Evolutionary conservation across 495 filamentous ascomycete genomes (phyloP).

Genomic region (Lasiosphaeria hispida): DNA sequence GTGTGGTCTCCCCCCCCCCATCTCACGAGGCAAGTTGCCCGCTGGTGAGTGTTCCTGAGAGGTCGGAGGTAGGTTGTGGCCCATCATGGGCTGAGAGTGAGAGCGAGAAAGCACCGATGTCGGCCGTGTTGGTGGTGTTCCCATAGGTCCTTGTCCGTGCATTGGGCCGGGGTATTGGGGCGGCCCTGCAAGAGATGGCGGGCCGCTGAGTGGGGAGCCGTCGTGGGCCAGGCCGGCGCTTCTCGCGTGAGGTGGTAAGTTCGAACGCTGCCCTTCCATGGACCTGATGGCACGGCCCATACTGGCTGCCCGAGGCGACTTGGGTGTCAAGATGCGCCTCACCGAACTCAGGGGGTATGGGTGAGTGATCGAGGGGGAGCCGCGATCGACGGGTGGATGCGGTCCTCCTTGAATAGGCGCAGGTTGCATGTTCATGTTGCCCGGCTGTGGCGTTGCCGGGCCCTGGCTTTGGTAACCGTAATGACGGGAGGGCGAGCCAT

Average conservation of each 20-base stretch:
- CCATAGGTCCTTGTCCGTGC: constrained; percentile 24
- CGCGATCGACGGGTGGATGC: constrained; percentile 31
- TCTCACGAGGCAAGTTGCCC: constrained; percentile 18
- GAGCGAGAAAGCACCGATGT: constrained; percentile 36
- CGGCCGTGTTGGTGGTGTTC: constrained; percentile 33
- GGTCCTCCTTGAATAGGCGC: constrained; percentile 30
- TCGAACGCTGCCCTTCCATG: constrained; percentile 46
- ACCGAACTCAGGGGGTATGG: constrained; percentile 36
- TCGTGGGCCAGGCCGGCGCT: constrained; percentile 23
- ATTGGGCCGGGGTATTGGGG: constrained; percentile 30
- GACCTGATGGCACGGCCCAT: constrained; percentile 43
- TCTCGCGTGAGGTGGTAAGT: constrained; percentile 37
- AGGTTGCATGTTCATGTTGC: constrained; percentile 20
- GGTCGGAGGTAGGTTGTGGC: constrained; percentile 26
- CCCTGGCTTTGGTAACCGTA: constrained; percentile 29
- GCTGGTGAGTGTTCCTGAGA: constrained; percentile 27
- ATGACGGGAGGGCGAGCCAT: constrained; percentile 33
- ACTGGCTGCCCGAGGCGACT: constrained; percentile 56
- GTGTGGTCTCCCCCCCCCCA: constrained; percentile 24
- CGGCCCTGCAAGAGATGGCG: constrained; percentile 32
- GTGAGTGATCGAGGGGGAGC: constrained; percentile 41
- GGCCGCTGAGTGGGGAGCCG: constrained; percentile 30
- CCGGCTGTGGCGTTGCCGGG: constrained; percentile 27
- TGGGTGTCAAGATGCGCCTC: constrained; percentile 62
- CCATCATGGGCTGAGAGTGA: constrained; percentile 39